A percentile compares a stretch with the other conserved stretches of the same genome.
Conservation (phyloP, 2,329 filamentous ascomycete genomes). For the Phyllosticta citribraziliensis region DNA sequence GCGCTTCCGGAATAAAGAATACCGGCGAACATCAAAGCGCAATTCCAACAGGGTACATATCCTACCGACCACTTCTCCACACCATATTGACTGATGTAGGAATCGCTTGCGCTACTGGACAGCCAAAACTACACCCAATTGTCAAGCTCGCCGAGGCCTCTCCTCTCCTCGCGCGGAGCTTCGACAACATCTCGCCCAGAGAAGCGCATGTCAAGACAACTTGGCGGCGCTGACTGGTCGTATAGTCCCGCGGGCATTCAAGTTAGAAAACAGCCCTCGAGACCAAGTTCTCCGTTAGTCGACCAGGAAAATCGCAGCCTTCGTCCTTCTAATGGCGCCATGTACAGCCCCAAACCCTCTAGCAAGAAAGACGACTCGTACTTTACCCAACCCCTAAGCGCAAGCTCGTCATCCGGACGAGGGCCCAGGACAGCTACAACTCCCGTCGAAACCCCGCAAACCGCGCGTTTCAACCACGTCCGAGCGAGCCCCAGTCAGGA, state of each 20-base stretch:
- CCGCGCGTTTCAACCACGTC: slow-evolving; percentile 53
- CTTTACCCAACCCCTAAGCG: slow-evolving; percentile 45
- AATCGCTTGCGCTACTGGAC: slow-evolving; percentile 76
- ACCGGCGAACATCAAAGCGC: slow-evolving; percentile 51
- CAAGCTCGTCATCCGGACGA: slow-evolving; percentile 36
- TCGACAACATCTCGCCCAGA: slow-evolving; percentile 35
- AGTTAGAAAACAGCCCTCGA: slow-evolving; percentile 48
- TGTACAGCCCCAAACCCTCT: slow-evolving; percentile 46
- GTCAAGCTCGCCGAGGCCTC: slow-evolving; percentile 54
- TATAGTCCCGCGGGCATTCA: slow-evolving; percentile 30
- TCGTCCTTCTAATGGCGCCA: slow-evolving; percentile 51
- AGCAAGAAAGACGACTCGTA: slow-evolving; percentile 45
- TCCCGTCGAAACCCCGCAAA: slow-evolving; percentile 26
- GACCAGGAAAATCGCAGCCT: slow-evolving; percentile 45
- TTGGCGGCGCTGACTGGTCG: slow-evolving; percentile 22
- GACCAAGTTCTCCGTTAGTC: slow-evolving; percentile 61
- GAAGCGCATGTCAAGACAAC: slow-evolving; percentile 39
- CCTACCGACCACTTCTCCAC: background rate
- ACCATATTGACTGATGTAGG: slow-evolving; percentile 39
- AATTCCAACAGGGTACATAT: slow-evolving; percentile 60
- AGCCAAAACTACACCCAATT: slow-evolving; percentile 51
- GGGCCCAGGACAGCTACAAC: slow-evolving; percentile 8
- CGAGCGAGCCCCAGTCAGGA: slow-evolving; percentile 78
- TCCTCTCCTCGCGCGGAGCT: slow-evolving; percentile 43
- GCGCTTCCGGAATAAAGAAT: slow-evolving; percentile 39